phyloP scores from a whole-genome alignment of 495 filamentous ascomycete species.

The Thozetella sp. region DNA sequence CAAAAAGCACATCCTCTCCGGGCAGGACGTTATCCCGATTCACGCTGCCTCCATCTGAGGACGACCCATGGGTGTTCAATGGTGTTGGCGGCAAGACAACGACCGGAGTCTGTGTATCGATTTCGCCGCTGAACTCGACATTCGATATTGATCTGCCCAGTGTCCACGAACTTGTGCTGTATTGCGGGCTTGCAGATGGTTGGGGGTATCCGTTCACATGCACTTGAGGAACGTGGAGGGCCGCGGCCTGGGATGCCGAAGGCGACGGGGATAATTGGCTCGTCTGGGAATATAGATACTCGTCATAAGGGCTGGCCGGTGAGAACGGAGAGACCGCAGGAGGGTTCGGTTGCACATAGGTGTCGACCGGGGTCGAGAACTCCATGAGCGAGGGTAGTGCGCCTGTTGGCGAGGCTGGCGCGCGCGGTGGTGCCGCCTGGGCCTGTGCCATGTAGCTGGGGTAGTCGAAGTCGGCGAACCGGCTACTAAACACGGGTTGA shows the following conservation, averaged over 20 bases:
- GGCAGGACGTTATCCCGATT: constrained; percentile 34
- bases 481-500: constrained; percentile 7
- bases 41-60: constrained; percentile 20
- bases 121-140: background rate
- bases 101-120: constrained; percentile 28
- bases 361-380: constrained; percentile 13
- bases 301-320: background rate
- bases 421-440: background rate
- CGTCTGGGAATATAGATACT: too few species aligned
- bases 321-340: background rate
- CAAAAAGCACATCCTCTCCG: constrained; percentile 29
- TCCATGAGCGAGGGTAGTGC: constrained; percentile 22
- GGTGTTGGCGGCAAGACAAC: constrained; percentile 16
- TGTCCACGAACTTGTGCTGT: background rate
- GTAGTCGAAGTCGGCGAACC: constrained; percentile 22
- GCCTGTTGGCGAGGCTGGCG: constrained; percentile 4
- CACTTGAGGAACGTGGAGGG: background rate
- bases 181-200: background rate
- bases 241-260: too few species aligned
- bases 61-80: constrained; percentile 7
- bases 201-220: background rate
- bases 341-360: background rate
- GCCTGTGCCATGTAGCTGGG: constrained; percentile 23
- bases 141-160: background rate
- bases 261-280: too few species aligned